phyloP scores from a whole-genome alignment of 805 yeast genomes.

The Saturnispora diversa region DNA sequence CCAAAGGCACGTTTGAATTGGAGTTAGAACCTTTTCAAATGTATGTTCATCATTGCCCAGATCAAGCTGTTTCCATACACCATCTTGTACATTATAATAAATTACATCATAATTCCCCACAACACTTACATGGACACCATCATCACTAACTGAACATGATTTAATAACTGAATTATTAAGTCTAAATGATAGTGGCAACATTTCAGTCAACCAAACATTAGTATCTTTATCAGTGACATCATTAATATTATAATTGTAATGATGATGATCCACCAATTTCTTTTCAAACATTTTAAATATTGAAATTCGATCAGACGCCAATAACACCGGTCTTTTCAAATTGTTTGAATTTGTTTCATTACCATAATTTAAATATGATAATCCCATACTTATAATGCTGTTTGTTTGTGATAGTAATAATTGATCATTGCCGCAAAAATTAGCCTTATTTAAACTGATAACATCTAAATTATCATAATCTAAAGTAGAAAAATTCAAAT shows the following conservation, averaged over 20 bases:
- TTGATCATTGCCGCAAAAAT: conserved; percentile 27
- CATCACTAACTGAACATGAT: conserved; percentile 36
- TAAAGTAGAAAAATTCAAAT: conserved; percentile 35
- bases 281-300: conserved; percentile 43
- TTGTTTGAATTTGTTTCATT: conserved; percentile 19
- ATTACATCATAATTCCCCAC: conserved; percentile 42
- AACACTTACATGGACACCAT: conserved; percentile 41
- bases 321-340: conserved; percentile 35
- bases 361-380: conserved; percentile 23
- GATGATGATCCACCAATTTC: conserved; percentile 32
- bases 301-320: conserved; percentile 33
- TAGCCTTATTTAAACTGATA: conserved; percentile 15
- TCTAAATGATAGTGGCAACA: conserved; percentile 38
- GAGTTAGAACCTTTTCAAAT: conserved; percentile 23
- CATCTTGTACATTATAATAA: conserved; percentile 32
- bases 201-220: conserved; percentile 38
- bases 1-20: conserved; percentile 33
- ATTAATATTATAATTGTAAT: conserved; percentile 17
- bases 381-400: conserved; percentile 25
- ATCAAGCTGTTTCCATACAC: conserved; percentile 41
- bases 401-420: conserved; percentile 27
- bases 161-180: conserved; percentile 38
- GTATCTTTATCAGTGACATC: conserved; percentile 31
- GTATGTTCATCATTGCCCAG: conserved; percentile 23
- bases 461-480: conserved; percentile 27